Conservation (phyloP, 805 yeast genomes). For the Nakazawaea ishiwadae region DNA sequence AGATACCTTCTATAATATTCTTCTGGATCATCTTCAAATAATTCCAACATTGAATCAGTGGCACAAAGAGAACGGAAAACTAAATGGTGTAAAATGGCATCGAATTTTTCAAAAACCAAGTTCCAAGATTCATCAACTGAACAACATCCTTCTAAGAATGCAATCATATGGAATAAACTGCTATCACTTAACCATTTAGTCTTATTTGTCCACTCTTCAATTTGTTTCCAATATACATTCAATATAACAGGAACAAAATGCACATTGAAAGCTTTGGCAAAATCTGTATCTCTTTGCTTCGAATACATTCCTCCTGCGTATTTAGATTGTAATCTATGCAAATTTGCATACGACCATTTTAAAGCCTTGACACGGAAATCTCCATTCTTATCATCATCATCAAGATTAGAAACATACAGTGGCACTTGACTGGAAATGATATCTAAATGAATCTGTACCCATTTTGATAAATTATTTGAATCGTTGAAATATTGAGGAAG, state of each 20-base stretch:
- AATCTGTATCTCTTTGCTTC: conserved; percentile 1
- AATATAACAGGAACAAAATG: conserved; percentile 72
- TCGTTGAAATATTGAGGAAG: conserved; percentile 58
- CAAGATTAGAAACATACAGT: conserved; percentile 34
- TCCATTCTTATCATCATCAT: conserved; percentile 38
- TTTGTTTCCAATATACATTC: conserved; percentile 51
- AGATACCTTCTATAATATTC: conserved; percentile 77
- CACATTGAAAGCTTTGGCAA: conserved; percentile 35
- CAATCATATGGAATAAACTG: conserved; percentile 57
- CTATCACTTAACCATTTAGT: conserved; percentile 62
- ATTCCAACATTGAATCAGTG: conserved; percentile 58
- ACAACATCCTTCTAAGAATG: conserved; percentile 50
- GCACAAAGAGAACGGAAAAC: conserved; percentile 76
- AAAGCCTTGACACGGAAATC: conserved; percentile 61
- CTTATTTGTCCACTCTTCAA: conserved; percentile 64
- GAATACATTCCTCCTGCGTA: conserved; percentile 44
- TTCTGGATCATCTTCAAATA: conserved; percentile 81
- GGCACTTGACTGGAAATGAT: conserved; percentile 56
- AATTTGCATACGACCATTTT: conserved; percentile 83
- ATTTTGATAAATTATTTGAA: conserved; percentile 42
- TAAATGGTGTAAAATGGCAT: conserved; percentile 62
- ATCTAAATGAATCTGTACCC: conserved; percentile 70
- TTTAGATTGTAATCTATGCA: conserved; percentile 61
- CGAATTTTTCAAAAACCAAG: conserved; percentile 58
- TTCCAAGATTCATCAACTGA: conserved; percentile 58